Evolutionary conservation across 2,329 filamentous ascomycete genomes (phyloP), one percentile per base, ranked within the genome.

Genomic region (Colletotrichum sp.): DNA sequence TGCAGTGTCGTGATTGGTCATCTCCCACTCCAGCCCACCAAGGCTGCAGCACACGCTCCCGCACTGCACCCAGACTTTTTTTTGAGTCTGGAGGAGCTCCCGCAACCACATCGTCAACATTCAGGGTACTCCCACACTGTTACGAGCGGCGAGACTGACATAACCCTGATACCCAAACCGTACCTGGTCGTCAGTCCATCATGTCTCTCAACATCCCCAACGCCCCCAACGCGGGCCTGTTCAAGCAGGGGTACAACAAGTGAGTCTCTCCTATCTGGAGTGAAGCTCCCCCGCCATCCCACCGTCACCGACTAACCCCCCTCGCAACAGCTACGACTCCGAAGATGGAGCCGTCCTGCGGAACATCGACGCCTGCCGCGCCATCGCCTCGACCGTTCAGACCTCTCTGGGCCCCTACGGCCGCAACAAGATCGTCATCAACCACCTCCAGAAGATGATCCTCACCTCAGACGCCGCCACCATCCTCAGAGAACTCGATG

Each of bases 371-470:
- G 97, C 98, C 85, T 99, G 97, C 89, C 93, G 96, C 79, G 95
- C 97, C 80, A 99, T 99, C 86, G 93, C 97, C 75, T 95, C 95
- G 82, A 99, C 97, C 68, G 97, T 99, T 66, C 96, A 98, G 89
- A 99, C 97, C 73, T 99, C 97, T 62, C 92, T 99, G 44, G 98
- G 97, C 68, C 97, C 97, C 76, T 98, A 98, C 87, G 97, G 97
- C 83, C 95, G 97, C 87, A 99, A 99, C 91, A 99, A 99, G 90
- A 96, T 99, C 84, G 95, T 99, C 88, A 99, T 99, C 90, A 99
- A 99, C 90, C 98, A 99, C 88, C 91, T 99, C 78, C 95, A 98
- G 87, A 99, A 99, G 91, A 98, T 99, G 97, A 98, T 98, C 81
- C 90, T 99, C 79, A 99, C 98, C 81, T 99, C 96, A 77, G 97